phyloP scores from a whole-genome alignment of 495 filamentous ascomycete genomes.

The Penicillium paxilli region DNA sequence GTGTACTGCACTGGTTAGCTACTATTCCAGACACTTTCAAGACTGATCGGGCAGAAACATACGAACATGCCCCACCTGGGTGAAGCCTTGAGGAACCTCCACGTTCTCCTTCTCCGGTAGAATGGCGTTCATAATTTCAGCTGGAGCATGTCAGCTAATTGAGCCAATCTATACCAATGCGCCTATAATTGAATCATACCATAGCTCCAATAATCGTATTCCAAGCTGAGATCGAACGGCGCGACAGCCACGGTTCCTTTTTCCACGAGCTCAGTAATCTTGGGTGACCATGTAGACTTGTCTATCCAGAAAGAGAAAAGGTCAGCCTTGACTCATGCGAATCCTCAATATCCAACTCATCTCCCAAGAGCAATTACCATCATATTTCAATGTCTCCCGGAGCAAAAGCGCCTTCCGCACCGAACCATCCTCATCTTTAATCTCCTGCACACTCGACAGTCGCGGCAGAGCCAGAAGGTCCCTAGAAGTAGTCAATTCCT shows the following conservation, averaged over 20 bases:
- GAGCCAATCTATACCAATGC: background rate
- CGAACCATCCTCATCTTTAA: constrained; percentile 46
- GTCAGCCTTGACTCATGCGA: background rate
- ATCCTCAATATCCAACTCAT: too few species aligned
- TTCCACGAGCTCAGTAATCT: constrained; percentile 65
- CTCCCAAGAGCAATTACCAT: too few species aligned
- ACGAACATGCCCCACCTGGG: constrained; percentile 85
- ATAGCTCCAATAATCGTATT: constrained; percentile 86
- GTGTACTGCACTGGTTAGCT: constrained; percentile 56
- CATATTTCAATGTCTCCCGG: constrained; percentile 62
- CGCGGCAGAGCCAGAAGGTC: constrained; percentile 64
- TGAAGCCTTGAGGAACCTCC: constrained; percentile 85
- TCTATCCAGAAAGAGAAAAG: constrained; percentile 48
- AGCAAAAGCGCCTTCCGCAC: constrained; percentile 75
- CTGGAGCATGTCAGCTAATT: constrained; percentile 37
- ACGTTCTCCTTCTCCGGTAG: constrained; percentile 67
- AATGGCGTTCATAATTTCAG: constrained; percentile 78
- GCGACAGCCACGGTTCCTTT: constrained; percentile 64
- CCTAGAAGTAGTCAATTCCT: constrained; percentile 52
- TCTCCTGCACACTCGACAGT: constrained; percentile 54
- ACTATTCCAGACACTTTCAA: background rate
- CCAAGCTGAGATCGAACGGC: constrained; percentile 71
- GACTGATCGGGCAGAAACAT: constrained; percentile 27
- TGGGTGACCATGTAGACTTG: constrained; percentile 69
- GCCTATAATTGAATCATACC: constrained; percentile 50